Evolutionary conservation across 805 yeast genomes (phyloP).

Genomic region (Alloascoidea africana): DNA sequence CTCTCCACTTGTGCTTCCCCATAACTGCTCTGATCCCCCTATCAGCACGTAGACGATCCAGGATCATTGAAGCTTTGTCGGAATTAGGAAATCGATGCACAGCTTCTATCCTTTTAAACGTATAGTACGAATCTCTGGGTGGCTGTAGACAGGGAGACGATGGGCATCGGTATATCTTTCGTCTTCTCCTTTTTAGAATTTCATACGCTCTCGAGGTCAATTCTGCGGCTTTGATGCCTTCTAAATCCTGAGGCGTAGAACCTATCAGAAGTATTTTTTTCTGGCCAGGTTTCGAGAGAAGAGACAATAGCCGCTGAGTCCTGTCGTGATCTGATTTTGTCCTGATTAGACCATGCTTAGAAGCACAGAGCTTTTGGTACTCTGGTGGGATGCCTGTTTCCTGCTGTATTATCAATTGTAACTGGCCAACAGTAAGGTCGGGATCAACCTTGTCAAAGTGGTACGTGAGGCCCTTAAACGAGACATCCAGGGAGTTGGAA

Average conservation of each 20-base stretch:
- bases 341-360: constrained; percentile 13
- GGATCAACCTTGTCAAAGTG: neutral
- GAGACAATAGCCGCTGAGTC: constrained; percentile 6
- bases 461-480: neutral
- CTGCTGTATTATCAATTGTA: constrained; percentile 12
- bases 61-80: constrained; percentile 14
- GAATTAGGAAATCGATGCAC: constrained; percentile 16
- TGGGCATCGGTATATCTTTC: too few species aligned
- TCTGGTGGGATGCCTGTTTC: constrained; percentile 14
- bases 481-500: neutral
- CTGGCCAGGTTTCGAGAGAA: constrained; percentile 5
- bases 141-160: too few species aligned
- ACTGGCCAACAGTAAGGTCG: constrained; percentile 7
- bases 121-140: too few species aligned
- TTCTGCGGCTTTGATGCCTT: constrained; percentile 12
- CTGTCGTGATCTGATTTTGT: constrained; percentile 7
- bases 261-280: constrained; percentile 17
- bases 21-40: constrained; percentile 19
- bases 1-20: constrained; percentile 19
- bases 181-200: too few species aligned
- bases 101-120: constrained; percentile 16
- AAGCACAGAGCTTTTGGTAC: constrained; percentile 16
- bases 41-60: constrained; percentile 18
- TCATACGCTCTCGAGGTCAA: too few species aligned
- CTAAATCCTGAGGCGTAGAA: constrained; percentile 12